These are phyloP conservation scores for Acacia concinna DNA, from an alignment of 331 rosid genomes.

Conservation along the genomic window DNA sequence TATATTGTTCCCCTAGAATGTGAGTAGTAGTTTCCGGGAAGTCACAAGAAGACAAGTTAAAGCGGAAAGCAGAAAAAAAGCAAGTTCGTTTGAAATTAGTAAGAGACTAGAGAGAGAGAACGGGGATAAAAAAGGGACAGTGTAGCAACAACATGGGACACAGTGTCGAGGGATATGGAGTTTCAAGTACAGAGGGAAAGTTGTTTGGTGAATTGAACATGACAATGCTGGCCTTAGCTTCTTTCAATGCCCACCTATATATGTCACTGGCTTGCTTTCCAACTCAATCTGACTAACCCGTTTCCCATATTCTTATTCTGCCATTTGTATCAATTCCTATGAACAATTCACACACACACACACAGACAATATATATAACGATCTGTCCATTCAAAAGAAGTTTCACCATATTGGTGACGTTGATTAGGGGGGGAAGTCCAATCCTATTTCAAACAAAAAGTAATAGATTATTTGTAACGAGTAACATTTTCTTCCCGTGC, in stretches of 20 bases:
- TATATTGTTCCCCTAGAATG: background rate
- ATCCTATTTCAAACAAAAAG: background rate
- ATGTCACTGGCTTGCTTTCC: background rate
- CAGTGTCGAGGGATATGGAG: slow-evolving; percentile 18
- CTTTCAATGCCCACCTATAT: background rate
- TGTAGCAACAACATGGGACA: slow-evolving; percentile 27
- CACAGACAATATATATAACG: too few species aligned
- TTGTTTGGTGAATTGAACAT: slow-evolving; percentile 24
- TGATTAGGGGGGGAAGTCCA: background rate
- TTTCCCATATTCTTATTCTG: slow-evolving; percentile 2
- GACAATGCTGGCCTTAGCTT: slow-evolving; percentile 31
- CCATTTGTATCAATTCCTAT: background rate
- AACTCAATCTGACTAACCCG: background rate
- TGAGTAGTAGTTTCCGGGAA: background rate
- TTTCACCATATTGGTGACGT: slow-evolving; percentile 2
- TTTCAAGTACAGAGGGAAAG: slow-evolving; percentile 39
- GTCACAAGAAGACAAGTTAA: background rate
- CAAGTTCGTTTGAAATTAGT: background rate
- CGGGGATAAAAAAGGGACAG: slow-evolving; percentile 8
- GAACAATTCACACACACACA: background rate
- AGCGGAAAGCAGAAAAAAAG: background rate
- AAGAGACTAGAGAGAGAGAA: slow-evolving; percentile 2
- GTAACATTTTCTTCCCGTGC: background rate
- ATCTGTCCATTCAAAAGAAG: too few species aligned
- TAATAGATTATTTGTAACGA: background rate